phyloP scores from a whole-genome alignment of 768 basidiomycete genomes.

The Lactarius sanguifluus region DNA sequence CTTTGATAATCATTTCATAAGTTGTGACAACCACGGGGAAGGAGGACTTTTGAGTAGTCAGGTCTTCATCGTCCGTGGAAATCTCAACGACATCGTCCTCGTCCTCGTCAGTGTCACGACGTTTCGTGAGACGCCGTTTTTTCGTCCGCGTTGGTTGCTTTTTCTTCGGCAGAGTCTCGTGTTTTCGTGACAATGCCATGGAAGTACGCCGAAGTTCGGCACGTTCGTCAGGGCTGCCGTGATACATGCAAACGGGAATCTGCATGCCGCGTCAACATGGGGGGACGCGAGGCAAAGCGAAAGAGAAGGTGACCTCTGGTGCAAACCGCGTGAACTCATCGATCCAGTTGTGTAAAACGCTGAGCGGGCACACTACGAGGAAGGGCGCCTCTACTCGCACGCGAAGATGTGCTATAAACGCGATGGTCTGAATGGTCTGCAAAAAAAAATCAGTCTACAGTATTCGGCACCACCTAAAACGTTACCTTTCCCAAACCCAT shows the following conservation, averaged over 20 bases:
- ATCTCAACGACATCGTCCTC: not conserved
- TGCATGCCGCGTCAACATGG: conserved; percentile 33
- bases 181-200: conserved; percentile 4
- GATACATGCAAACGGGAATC: conserved; percentile 90
- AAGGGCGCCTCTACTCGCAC: conserved; percentile 73
- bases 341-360: conserved; percentile 90
- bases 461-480: conserved; percentile 9
- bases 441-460: conserved; percentile 17
- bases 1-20: conserved; percentile 89
- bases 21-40: conserved; percentile 90
- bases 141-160: not conserved
- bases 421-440: conserved; percentile 92
- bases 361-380: conserved; percentile 89
- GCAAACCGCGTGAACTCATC: conserved; percentile 85
- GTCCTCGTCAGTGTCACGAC: conserved; percentile 13
- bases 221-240: conserved; percentile 80
- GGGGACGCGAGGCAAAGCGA: not conserved
- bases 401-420: conserved; percentile 88
- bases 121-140: conserved; percentile 12
- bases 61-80: conserved; percentile 24
- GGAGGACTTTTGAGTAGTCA: conserved; percentile 38
- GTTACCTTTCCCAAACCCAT: conserved; percentile 88
- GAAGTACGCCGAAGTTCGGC: conserved; percentile 58
- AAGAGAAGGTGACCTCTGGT: conserved; percentile 54
- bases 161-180: not conserved